A percentile compares a stretch with the other conserved stretches of the same genome.
phyloP scores from a whole-genome alignment of 345 rosid species.

The Moringa oleifera region DNA sequence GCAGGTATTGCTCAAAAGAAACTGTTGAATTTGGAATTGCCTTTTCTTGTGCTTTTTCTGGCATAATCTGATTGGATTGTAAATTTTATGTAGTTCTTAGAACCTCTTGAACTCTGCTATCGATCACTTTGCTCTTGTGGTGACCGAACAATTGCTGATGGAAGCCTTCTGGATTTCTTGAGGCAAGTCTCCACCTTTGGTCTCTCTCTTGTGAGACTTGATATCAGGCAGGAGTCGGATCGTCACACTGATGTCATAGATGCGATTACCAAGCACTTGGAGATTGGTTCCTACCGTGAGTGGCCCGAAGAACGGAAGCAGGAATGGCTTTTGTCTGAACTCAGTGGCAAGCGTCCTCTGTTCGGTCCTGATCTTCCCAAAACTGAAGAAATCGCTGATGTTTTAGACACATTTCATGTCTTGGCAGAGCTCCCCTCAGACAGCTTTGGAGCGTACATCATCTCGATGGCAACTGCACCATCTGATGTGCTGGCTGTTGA shows the following conservation, averaged over 20 bases:
- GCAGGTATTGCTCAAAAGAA: conserved; percentile 41
- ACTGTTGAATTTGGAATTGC: too few relatives aligned
- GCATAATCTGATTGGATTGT: conserved; percentile 3
- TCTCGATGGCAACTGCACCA: conserved; percentile 97
- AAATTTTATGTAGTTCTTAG: conserved; percentile 59
- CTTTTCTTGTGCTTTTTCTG: background rate
- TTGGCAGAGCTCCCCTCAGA: conserved; percentile 85
- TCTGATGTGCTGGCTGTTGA: conserved; percentile 97
- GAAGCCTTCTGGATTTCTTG: conserved; percentile 96
- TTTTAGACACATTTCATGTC: conserved; percentile 77
- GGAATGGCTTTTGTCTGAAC: conserved; percentile 92
- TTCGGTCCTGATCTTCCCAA: conserved; percentile 93
- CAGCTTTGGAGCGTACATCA: conserved; percentile 89
- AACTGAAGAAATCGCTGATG: conserved; percentile 91
- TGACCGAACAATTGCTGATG: conserved; percentile 94
- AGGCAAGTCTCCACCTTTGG: conserved; percentile 99
- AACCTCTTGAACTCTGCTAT: conserved; percentile 95
- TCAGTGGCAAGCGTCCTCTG: conserved; percentile 84
- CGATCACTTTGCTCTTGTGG: conserved; percentile 89
- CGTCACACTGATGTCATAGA: conserved; percentile 94
- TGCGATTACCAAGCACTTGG: conserved; percentile 87
- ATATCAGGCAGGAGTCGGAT: conserved; percentile 95
- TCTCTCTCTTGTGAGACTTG: conserved; percentile 89
- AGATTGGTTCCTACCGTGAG: conserved; percentile 74
- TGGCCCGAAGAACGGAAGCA: conserved; percentile 86